These are phyloP conservation scores for Psophocarpus tetragonolobus DNA, from an alignment of 306 rosid species.

Conservation along the genomic window DNA sequence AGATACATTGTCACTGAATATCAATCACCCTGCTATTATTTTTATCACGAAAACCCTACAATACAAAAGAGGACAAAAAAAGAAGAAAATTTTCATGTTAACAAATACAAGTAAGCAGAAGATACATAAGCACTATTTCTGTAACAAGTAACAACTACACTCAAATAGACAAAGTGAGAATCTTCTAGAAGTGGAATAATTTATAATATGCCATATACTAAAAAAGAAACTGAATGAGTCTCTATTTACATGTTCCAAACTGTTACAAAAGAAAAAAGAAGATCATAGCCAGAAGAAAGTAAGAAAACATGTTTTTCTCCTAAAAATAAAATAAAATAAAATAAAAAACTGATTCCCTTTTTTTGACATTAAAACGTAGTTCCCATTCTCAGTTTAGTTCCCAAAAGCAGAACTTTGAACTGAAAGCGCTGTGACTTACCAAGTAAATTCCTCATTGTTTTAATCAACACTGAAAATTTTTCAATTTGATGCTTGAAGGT, in stretches of 20 bases:
- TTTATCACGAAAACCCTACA: not conserved
- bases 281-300: not conserved
- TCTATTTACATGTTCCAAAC: not conserved
- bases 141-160: not conserved
- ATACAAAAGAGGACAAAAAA: constrained; percentile 1
- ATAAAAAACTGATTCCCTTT: not conserved
- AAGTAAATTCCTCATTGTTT: no score
- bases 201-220: not conserved
- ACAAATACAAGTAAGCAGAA: not conserved
- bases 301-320: not conserved
- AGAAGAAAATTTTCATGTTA: not conserved
- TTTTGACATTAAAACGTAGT: not conserved
- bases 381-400: not conserved
- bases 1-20: constrained; percentile 34
- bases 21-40: not conserved
- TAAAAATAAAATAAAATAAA: no score
- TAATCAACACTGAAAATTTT: no score
- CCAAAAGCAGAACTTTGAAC: not conserved
- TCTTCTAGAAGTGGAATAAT: not conserved
- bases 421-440: no score
- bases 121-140: not conserved
- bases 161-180: not conserved
- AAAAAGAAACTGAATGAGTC: not conserved
- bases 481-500: no score
- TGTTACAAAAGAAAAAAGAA: not conserved